A percentile compares a stretch with the other conserved stretches of the same genome.
phyloP scores from a whole-genome alignment of 805 yeast genomes.

The Kluyveromyces dobzhanskii region DNA sequence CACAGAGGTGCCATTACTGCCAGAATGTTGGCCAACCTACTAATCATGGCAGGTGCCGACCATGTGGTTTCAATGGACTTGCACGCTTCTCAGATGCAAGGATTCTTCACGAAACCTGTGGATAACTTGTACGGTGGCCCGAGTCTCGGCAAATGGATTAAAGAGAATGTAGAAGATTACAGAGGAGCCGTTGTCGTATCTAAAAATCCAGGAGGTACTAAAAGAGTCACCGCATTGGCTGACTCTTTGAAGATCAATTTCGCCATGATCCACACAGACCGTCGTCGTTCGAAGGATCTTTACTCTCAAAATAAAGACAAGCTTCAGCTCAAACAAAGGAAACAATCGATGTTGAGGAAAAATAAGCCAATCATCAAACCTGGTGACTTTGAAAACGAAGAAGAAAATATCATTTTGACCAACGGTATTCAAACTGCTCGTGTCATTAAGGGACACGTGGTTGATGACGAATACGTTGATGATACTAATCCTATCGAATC shows the following conservation, averaged over 20 bases:
- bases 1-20: conserved; percentile 99
- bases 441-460: conserved; percentile 94
- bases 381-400: conserved; percentile 43
- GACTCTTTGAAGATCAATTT: conserved; percentile 91
- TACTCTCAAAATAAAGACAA: conserved; percentile 34
- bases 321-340: conserved; percentile 33
- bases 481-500: conserved; percentile 26
- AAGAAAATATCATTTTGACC: conserved; percentile 60
- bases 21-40: conserved; percentile 89
- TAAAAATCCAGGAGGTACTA: conserved; percentile 99
- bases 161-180: conserved; percentile 80
- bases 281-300: conserved; percentile 76
- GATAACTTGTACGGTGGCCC: conserved; percentile 97
- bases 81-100: conserved; percentile 97
- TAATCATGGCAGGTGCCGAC: conserved; percentile 98
- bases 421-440: conserved; percentile 91
- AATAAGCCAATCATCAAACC: conserved; percentile 34
- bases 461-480: conserved; percentile 57
- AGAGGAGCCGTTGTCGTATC: conserved; percentile 90
- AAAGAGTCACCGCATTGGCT: conserved; percentile 96
- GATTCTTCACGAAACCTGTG: conserved; percentile 94
- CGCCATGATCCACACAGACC: conserved; percentile 98
- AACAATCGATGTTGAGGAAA: conserved; percentile 41
- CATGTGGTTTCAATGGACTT: conserved; percentile 97
- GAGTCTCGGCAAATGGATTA: conserved; percentile 91